A percentile compares a stretch with the other conserved stretches of the same genome.
Evolutionary conservation across 331 rosid species (phyloP).

Genomic region (Dryas integrifolia): DNA sequence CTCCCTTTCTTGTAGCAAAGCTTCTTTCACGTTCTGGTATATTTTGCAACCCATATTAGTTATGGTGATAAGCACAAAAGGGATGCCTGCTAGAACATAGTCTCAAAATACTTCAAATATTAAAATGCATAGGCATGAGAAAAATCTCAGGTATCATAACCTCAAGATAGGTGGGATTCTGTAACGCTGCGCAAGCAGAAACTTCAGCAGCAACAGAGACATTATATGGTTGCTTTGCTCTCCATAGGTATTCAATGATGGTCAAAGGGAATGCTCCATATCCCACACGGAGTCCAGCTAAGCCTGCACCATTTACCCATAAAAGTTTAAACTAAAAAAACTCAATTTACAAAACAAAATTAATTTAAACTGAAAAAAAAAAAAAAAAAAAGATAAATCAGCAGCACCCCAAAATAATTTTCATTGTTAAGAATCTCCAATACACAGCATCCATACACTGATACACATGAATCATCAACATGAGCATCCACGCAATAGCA

Average conservation of each 20-base stretch:
- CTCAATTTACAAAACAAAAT: not conserved
- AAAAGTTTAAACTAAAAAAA: not conserved
- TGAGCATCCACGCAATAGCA: too few relatives aligned
- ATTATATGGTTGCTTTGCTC: constrained; percentile 96
- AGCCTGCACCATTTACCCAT: constrained; percentile 54
- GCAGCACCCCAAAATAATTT: not conserved
- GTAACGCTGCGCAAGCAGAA: constrained; percentile 89
- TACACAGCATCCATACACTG: too few relatives aligned
- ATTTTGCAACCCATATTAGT: constrained; percentile 32
- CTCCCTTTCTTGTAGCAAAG: constrained; percentile 70
- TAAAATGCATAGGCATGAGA: not conserved
- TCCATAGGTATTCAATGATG: constrained; percentile 81
- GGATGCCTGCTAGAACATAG: not conserved
- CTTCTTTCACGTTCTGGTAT: constrained; percentile 71
- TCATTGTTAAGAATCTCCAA: too few relatives aligned
- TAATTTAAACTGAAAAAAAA: not conserved
- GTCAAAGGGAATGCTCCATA: constrained; percentile 94
- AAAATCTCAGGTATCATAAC: constrained; percentile 30
- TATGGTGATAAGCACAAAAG: constrained; percentile 7
- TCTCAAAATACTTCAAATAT: constrained; percentile 4
- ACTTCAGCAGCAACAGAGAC: constrained; percentile 96
- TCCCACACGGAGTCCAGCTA: constrained; percentile 97
- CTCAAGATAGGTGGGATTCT: constrained; percentile 78
- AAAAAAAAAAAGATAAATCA: not conserved
- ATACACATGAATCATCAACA: too few relatives aligned